Evolutionary conservation across 805 yeast species (phyloP).

Genomic region (Schwanniomyces vanrijiae): DNA sequence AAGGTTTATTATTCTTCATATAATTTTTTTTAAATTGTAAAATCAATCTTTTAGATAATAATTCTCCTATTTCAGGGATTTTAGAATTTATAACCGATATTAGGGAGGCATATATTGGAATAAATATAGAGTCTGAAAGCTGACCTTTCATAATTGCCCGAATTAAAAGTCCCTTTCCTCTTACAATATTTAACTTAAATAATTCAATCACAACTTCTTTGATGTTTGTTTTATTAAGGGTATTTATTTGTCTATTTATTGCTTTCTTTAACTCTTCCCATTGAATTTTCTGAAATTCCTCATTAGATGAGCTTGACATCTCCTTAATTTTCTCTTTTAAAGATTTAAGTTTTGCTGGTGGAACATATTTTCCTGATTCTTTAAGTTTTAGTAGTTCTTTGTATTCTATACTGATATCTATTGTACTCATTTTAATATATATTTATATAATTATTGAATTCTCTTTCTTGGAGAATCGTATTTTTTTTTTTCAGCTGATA

Average conservation of each 20-base stretch:
- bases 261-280: slow-evolving; percentile 57
- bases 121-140: slow-evolving; percentile 32
- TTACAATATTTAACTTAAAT: slow-evolving; percentile 54
- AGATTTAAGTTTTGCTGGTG: slow-evolving; percentile 51
- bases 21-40: slow-evolving; percentile 58
- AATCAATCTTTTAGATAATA: slow-evolving; percentile 52
- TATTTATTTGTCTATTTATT: slow-evolving; percentile 50
- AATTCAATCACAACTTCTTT: slow-evolving; percentile 48
- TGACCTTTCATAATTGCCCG: slow-evolving; percentile 58
- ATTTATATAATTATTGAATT: background rate
- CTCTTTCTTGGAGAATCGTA: background rate
- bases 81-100: slow-evolving; percentile 62
- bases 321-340: slow-evolving; percentile 26
- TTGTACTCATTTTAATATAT: background rate
- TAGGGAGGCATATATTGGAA: slow-evolving; percentile 57
- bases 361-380: slow-evolving; percentile 46
- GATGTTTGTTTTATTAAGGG: slow-evolving; percentile 47
- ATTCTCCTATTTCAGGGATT: slow-evolving; percentile 66
- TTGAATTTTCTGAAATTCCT: slow-evolving; percentile 41
- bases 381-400: slow-evolving; percentile 1
- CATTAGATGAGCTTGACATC: slow-evolving; percentile 3
- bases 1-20: slow-evolving; percentile 43
- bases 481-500: background rate
- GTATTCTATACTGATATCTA: slow-evolving; percentile 5
- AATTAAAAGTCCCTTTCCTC: slow-evolving; percentile 65